Evolutionary conservation across 768 basidiomycete genomes (phyloP), one percentile per base, ranked within the genome.

Genomic region (Pholiota molesta): DNA sequence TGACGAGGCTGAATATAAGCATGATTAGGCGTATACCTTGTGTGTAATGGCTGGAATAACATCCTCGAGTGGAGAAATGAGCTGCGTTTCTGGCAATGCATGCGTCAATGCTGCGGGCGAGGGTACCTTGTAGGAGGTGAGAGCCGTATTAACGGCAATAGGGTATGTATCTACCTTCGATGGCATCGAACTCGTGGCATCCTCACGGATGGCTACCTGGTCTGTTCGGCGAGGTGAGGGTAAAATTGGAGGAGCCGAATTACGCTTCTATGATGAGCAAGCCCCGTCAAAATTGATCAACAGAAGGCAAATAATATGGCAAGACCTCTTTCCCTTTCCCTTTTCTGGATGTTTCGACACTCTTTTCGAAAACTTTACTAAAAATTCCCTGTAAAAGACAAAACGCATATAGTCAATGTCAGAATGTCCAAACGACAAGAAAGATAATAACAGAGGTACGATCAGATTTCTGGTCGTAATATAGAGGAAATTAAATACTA

Each of bases 231-330:
- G 45, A 59, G 28, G 62, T 31, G 52, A 35, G 45, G 14, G 49
- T 26, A 69, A 55, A 37, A 62, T 56, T 23, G 64, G 58, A 35
- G 68, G 68, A 7, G 68, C 68, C 40, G 68, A 69, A 13, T 63
- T 64, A 52, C 66, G 64, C 56, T 64, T 67, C 68, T 69, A 28
- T 49, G 21, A 49, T 21, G 5, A 49, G 35, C 11, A 11, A 37
- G 35, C 11, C 35, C 6, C 11, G 35, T 37, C 10, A 37, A 37
- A 37, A 26, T 26, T n/a, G 47, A n/a, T n/a, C n/a, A 44, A 10
- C 7, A 5, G 9, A 19, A 49, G 5, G 21, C n/a, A 23, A 19
- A 44, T 40, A n/a, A 40, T 14, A 37, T 13, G 35, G 35, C 9
- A 9, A 44, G 17, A 49, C 47, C 47, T 49, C 47, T 49, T 49